These are phyloP conservation scores for Suillus paluster DNA, from an alignment of 768 basidiomycete genomes.

Conservation along the genomic window DNA sequence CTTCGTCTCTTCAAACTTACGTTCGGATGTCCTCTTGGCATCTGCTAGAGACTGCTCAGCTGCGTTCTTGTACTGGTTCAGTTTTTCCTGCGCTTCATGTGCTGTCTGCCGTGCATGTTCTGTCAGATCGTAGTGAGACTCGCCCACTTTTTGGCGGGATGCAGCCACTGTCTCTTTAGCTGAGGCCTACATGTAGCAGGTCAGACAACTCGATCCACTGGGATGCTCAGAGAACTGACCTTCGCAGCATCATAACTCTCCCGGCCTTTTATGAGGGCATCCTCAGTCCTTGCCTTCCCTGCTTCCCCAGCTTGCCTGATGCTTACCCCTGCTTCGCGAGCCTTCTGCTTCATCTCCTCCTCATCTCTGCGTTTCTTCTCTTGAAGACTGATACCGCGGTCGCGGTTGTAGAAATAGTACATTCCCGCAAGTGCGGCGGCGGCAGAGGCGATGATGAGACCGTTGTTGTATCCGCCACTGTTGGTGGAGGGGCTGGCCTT, in stretches of 20 bases:
- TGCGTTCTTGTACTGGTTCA: slow-evolving; percentile 27
- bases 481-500: slow-evolving; percentile 8
- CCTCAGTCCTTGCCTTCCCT: slow-evolving; percentile 35
- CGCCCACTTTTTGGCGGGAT: slow-evolving; percentile 23
- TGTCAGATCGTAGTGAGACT: slow-evolving; percentile 28
- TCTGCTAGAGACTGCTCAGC: slow-evolving; percentile 31
- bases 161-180: slow-evolving; percentile 20
- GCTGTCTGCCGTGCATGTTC: slow-evolving; percentile 29
- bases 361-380: slow-evolving; percentile 33
- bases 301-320: slow-evolving; percentile 27
- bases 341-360: slow-evolving; percentile 35
- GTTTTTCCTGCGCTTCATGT: slow-evolving; percentile 27
- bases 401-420: slow-evolving; percentile 43
- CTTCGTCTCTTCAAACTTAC: slow-evolving; percentile 34
- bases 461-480: slow-evolving; percentile 26
- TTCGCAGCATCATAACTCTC: slow-evolving; percentile 38
- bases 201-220: neutral
- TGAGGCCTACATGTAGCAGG: slow-evolving; percentile 18
- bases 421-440: slow-evolving; percentile 38
- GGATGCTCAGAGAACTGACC: slow-evolving; percentile 27
- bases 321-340: slow-evolving; percentile 24
- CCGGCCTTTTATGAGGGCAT: slow-evolving; percentile 32
- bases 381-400: slow-evolving; percentile 24
- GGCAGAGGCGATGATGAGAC: slow-evolving; percentile 35
- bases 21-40: slow-evolving; percentile 29